These are phyloP conservation scores for Pestalotiopsis sp. DNA, from an alignment of 2,329 filamentous ascomycete genomes.

Conservation along the genomic window DNA sequence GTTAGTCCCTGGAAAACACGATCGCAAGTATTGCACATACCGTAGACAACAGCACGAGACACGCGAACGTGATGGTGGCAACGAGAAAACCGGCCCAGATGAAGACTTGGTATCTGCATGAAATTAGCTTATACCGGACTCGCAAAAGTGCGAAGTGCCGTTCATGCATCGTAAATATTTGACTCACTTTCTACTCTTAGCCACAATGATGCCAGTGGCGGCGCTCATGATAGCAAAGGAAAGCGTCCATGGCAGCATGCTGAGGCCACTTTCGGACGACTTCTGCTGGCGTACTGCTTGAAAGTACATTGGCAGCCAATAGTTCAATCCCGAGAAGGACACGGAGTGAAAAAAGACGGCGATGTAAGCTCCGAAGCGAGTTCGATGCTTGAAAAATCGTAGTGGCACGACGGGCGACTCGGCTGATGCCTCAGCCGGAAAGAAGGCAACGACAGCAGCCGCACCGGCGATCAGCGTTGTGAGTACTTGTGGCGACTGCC, in stretches of 20 bases:
- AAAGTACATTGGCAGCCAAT: slow-evolving; percentile 8
- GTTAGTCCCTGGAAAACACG: background rate
- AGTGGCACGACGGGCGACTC: background rate
- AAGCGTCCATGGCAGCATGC: slow-evolving; percentile 8
- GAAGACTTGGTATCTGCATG: background rate
- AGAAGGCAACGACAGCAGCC: background rate
- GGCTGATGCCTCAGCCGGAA: background rate
- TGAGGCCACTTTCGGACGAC: slow-evolving; percentile 2
- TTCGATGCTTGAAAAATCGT: background rate
- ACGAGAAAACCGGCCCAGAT: slow-evolving; percentile 4
- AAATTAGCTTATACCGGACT: background rate
- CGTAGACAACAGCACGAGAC: background rate
- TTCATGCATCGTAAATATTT: background rate
- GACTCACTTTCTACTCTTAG: background rate
- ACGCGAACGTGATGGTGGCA: background rate
- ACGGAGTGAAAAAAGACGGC: slow-evolving; percentile 9
- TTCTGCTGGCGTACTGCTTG: slow-evolving; percentile 5
- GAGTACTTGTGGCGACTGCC: background rate
- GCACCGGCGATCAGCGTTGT: background rate
- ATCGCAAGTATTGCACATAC: background rate
- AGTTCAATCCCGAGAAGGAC: background rate
- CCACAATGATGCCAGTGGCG: background rate
- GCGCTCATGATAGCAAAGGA: slow-evolving; percentile 9
- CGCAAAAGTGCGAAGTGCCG: too few relatives aligned
- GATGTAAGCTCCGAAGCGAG: background rate